phyloP scores from a whole-genome alignment of 2,329 filamentous ascomycete species.

The Capronia americana region DNA sequence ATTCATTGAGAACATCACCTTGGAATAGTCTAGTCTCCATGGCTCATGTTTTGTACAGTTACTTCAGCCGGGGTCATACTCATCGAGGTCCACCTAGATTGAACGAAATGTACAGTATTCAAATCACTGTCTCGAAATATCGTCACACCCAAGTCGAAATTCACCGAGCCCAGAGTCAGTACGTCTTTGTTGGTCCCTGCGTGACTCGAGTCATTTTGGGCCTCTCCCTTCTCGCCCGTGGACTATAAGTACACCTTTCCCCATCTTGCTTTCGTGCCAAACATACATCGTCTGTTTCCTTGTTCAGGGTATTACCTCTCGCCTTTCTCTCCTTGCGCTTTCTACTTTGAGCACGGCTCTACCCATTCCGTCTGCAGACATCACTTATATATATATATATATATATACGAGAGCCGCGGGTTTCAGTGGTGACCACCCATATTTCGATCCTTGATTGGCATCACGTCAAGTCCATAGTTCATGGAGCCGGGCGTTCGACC shows the following conservation, averaged over 20 bases:
- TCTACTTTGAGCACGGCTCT: not conserved
- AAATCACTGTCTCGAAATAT: not conserved
- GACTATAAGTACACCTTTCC: not conserved
- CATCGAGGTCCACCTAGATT: constrained; percentile 4
- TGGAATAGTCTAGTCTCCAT: not conserved
- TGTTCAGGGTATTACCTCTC: not conserved
- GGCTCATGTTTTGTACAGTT: constrained; percentile 15
- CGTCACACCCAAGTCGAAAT: not conserved
- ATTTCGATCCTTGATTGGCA: not conserved
- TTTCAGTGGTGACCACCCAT: not conserved
- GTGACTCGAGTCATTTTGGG: not conserved
- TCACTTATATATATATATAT: not conserved
- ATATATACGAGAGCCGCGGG: not conserved
- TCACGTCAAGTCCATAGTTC: not conserved
- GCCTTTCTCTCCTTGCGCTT: not conserved
- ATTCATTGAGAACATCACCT: not conserved
- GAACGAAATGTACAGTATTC: constrained; percentile 15
- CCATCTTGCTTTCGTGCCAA: not conserved
- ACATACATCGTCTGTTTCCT: not conserved
- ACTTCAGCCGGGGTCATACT: not conserved
- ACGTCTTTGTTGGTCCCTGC: not conserved
- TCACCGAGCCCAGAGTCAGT: not conserved
- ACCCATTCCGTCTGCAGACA: not conserved
- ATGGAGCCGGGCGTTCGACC: not conserved
- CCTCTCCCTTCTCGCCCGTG: not conserved